Percentiles rank a stretch among this genome's conserved stretches.
phyloP scores from a whole-genome alignment of 495 filamentous ascomycete species.

The Neurospora intermedia region DNA sequence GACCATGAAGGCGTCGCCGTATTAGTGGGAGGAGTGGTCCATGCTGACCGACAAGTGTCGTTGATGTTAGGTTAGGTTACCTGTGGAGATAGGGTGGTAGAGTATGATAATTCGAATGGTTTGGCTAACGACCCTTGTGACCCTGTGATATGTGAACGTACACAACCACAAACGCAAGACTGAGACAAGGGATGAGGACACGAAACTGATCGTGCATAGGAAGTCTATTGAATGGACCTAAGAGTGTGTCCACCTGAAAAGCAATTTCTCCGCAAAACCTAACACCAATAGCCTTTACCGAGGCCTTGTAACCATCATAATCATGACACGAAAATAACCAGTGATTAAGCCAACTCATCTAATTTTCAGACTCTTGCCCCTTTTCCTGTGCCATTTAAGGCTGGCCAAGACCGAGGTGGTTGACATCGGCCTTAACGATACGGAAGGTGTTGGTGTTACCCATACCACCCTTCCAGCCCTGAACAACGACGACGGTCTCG shows the following conservation, averaged over 20 bases:
- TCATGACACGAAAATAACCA: background rate
- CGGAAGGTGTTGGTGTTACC: conserved; percentile 90
- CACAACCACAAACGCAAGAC: background rate
- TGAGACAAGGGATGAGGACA: background rate
- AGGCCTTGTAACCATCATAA: background rate
- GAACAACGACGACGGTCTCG: conserved; percentile 85
- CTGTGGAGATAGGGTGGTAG: background rate
- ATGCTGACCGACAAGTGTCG: background rate
- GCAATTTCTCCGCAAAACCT: background rate
- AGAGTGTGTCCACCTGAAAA: background rate
- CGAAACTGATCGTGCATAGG: background rate
- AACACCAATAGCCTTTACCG: background rate
- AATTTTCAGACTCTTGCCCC: background rate
- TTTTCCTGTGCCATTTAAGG: background rate
- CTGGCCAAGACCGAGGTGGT: conserved; percentile 35
- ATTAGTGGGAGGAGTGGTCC: background rate
- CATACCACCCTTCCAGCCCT: conserved; percentile 92
- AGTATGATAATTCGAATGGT: background rate
- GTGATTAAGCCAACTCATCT: background rate
- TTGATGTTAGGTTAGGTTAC: background rate
- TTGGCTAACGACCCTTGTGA: background rate
- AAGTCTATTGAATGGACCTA: background rate
- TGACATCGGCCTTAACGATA: conserved; percentile 45
- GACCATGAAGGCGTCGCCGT: background rate
- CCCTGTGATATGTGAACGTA: background rate